These are phyloP conservation scores for Zygoascus meyerae DNA, from an alignment of 1,139 yeast species.

Conservation along the genomic window DNA sequence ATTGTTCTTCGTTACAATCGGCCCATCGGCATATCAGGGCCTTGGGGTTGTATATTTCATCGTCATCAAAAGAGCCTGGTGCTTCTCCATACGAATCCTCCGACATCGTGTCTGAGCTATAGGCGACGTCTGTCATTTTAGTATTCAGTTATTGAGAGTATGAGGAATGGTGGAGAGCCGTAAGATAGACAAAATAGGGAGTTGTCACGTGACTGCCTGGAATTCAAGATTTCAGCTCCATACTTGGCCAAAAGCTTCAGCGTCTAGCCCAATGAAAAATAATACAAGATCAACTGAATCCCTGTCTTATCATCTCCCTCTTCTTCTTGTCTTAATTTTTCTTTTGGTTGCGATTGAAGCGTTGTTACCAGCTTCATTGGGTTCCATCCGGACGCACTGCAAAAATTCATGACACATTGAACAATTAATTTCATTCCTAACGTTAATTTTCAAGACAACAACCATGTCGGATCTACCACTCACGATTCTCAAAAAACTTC, in stretches of 20 bases:
- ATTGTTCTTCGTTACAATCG: slow-evolving; percentile 30
- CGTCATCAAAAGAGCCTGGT: slow-evolving; percentile 17
- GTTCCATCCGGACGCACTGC: not conserved
- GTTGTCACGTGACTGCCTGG: too few relatives aligned
- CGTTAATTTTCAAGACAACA: not conserved
- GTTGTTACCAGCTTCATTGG: not conserved
- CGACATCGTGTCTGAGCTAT: slow-evolving; percentile 12
- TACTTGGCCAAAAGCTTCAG: too few relatives aligned
- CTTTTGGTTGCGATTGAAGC: too few relatives aligned
- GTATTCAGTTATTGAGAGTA: not conserved
- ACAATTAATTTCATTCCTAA: not conserved
- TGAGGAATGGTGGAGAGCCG: slow-evolving; percentile 1
- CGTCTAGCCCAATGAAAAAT: too few relatives aligned
- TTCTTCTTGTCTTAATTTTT: too few relatives aligned
- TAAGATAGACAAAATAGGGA: too few relatives aligned
- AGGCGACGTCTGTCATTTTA: too few relatives aligned
- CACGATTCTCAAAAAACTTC: slow-evolving; percentile 55
- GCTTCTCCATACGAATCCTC: slow-evolving; percentile 19
- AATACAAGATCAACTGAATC: too few relatives aligned
- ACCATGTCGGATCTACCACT: slow-evolving; percentile 45
- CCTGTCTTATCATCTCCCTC: too few relatives aligned
- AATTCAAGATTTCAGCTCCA: too few relatives aligned
- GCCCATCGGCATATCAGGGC: slow-evolving; percentile 36
- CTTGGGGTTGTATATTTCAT: slow-evolving; percentile 12
- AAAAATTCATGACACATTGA: slow-evolving; percentile 8